Conservation (phyloP, 176 grass and related monocot species). For the Coix lacrymajobi region DNA sequence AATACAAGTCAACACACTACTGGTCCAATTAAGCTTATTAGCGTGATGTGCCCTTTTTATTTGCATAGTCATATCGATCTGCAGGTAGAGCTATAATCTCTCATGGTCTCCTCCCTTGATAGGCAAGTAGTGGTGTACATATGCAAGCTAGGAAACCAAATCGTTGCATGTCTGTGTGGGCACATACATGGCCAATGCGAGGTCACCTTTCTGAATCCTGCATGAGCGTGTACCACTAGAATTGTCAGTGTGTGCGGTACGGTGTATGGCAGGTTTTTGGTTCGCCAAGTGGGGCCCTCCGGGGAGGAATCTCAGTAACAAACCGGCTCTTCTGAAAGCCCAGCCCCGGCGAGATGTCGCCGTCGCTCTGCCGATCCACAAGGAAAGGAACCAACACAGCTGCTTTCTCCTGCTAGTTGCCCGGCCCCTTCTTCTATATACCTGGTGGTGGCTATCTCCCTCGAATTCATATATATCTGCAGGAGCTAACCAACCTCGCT, state of each 20-base stretch:
- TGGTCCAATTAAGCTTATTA: background rate
- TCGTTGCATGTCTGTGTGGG: background rate
- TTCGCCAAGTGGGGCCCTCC: slow-evolving; percentile 29
- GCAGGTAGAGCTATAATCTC: background rate
- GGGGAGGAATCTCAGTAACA: slow-evolving; percentile 69
- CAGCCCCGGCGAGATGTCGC: slow-evolving; percentile 5
- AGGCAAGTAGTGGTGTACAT: background rate
- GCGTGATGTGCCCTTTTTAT: background rate
- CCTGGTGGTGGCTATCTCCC: too few species aligned
- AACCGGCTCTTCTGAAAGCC: slow-evolving; percentile 34
- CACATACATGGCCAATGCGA: background rate
- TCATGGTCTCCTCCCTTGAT: background rate
- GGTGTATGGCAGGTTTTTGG: slow-evolving; percentile 21
- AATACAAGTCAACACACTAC: too few species aligned
- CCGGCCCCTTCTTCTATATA: slow-evolving; percentile 43
- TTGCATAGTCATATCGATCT: background rate
- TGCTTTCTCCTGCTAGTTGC: slow-evolving; percentile 43
- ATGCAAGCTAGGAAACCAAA: slow-evolving; percentile 2
- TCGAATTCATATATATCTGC: background rate
- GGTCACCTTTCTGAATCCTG: slow-evolving; percentile 37
- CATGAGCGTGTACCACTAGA: slow-evolving; percentile 35
- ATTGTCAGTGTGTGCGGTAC: slow-evolving; percentile 13
- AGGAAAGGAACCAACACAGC: slow-evolving; percentile 32
- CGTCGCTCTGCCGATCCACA: slow-evolving; percentile 31
- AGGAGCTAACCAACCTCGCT: slow-evolving; percentile 1